Base-by-base conservation (phyloP, 208 protist genomes). In the Leptomonas seymouri region DNA sequence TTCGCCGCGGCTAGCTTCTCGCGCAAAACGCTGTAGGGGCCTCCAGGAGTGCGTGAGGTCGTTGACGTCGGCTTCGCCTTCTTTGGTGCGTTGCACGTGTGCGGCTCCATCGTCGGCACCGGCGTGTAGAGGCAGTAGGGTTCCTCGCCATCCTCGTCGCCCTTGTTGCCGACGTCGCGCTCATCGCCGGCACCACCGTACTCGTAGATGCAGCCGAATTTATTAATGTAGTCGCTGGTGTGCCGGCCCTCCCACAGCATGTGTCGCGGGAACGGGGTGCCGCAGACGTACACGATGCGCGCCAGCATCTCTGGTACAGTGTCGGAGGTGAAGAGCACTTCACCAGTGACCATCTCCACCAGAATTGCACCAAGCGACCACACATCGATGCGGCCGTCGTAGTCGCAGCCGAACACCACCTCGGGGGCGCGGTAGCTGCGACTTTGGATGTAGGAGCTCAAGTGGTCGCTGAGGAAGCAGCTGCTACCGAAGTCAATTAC, bases 401-500 rank as follows among this genome's bases (percentile, higher is more conserved):
- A 98, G 72, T 96, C 90, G 66, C 90, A 92, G 49, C 96, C 95
- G 15, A 98, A 74, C 57, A 98, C 92, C 34, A 98, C 94, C 75
- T 97, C 90, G 31, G 94, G 93, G 1, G 97, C 96, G 34, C 96
- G 93, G 77, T 98, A 98, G 68, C 94, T 98, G 25, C 96, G 84
- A 46, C 91, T 97, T 75, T 98, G 95, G 48, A 97, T 95, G 81
- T 98, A 98, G 15, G 91, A 97, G 69, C 90, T 97, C 28, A 98
- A 84, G 80, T 98, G 91, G 76, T 99, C 97, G 48, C 85, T 98
- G 61, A 91, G 86, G 86, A 98, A 99, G 79, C 96, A 98, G 56
- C 85, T 95, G 61, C 91, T 98, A 56, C 97, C 97, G 80, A 99
- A 98, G 81, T 99, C 97, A 67, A 99, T 98, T 30, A 99, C 87